phyloP scores from a whole-genome alignment of 2,329 filamentous ascomycete genomes.

The Neonectria faginata region DNA sequence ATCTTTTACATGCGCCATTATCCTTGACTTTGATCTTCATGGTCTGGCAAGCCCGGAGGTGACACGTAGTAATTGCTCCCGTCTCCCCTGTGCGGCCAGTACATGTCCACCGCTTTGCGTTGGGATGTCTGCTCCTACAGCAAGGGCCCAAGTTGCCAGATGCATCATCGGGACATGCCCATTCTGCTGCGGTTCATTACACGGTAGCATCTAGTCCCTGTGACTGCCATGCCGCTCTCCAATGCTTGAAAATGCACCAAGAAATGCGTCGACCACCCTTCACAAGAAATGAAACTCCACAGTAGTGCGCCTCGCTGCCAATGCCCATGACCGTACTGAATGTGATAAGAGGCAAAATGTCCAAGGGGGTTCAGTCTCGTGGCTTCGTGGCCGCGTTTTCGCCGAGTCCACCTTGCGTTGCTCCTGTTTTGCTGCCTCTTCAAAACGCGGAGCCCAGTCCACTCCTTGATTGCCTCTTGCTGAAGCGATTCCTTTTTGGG shows the following conservation, averaged over 20 bases:
- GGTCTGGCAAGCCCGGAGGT: background rate
- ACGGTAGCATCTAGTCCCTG: slow-evolving; percentile 4
- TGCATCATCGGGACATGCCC: background rate
- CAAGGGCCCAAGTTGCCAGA: background rate
- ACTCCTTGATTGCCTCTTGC: slow-evolving; percentile 92
- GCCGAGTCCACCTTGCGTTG: slow-evolving; percentile 28
- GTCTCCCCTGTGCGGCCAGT: background rate
- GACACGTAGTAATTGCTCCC: background rate
- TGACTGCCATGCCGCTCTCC: slow-evolving; percentile 21
- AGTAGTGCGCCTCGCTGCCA: slow-evolving; percentile 51
- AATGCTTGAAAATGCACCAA: slow-evolving; percentile 42
- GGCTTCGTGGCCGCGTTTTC: slow-evolving; percentile 24
- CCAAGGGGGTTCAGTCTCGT: slow-evolving; percentile 31
- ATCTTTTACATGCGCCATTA: slow-evolving; percentile 1
- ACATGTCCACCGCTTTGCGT: slow-evolving; percentile 7
- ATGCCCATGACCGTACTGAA: slow-evolving; percentile 47
- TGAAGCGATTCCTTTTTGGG: slow-evolving; percentile 77
- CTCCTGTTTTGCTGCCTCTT: slow-evolving; percentile 32
- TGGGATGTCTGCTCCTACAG: background rate
- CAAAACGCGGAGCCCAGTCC: slow-evolving; percentile 91
- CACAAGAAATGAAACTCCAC: slow-evolving; percentile 45
- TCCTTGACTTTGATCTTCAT: slow-evolving; percentile 15
- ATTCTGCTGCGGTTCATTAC: slow-evolving; percentile 4
- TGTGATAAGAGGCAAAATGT: slow-evolving; percentile 40
- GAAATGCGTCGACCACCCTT: slow-evolving; percentile 42